Evolutionary conservation across 305 asterid genomes (phyloP), one percentile per base, ranked within the genome.

Genomic region (Fraxinus paxiana): DNA sequence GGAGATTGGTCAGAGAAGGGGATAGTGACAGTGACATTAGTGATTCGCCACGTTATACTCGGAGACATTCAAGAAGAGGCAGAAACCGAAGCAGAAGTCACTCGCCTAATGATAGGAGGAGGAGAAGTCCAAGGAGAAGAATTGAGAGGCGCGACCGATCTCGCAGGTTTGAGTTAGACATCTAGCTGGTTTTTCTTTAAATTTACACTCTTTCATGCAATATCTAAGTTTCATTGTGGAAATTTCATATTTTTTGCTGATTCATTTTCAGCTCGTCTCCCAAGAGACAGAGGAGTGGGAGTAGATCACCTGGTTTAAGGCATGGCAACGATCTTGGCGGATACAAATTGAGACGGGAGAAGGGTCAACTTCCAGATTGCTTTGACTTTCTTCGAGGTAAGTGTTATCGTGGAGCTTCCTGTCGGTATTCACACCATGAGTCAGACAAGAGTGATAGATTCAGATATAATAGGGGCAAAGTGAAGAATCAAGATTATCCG

Each of bases 1-100:
- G 99, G 75, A 94, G 99, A 90, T 86, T 92, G 89, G 87, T 94
- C 69, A 92, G 93, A 84, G 97, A 94, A 87, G 93, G 93, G 83
- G 84, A 75, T 24, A 91, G 93, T 86, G 97, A 92, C 83, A 94
- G 95, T 77, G 98, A 95, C 80, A 75, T 89, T 72, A 91, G 90
- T 86, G 91, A 87, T 84, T 92, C 97, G 5, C 90, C 93, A 24
- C 87, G 77, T 79, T 81, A 85, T 82, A 82, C 75, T 43, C 82
- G 89, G 84, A 88, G 88, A 78, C 94, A 33, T 80, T 83, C 87
- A 70, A 92, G 89, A 88, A 90, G 92, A 88, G 88, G 85, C 82
- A 87, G 91, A 87, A 85, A 84, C 79, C 83, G 92, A 77, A 95
- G 94, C 87, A 92, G 93, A 88, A 94, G 97, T 84, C 92, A 82